Evolutionary conservation across 257 asterid species (phyloP), one percentile per base, ranked within the genome.

Genomic region (Penstemon newberryi): DNA sequence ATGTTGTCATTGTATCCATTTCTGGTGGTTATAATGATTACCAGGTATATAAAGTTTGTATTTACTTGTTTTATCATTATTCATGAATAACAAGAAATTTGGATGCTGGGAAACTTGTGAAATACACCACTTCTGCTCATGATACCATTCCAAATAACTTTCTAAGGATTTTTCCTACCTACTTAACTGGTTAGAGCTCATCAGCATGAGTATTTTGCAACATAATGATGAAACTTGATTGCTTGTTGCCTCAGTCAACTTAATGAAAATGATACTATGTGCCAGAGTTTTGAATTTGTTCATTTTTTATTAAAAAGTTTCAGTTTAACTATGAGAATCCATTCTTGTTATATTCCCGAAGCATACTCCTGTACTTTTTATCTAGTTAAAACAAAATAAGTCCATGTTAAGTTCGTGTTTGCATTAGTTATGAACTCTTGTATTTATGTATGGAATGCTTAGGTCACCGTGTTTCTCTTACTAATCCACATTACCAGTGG

Each of bases 11-110:
- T 39, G 77, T 93, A 83, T 93, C 99, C 63, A 80, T 93, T 77
- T 88, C 99, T 68, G 97, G 99, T 60, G 97, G 99, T 74, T 93
- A 85, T 73, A 82, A 93, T 76, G 99, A 93, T 85, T 93, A 87
- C 80, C 99, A 90, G 97, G 99, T 91, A 85, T 36, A 38, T 57
- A 49, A 55, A 58, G 69, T 64, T 61, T 71, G 39, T 65, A 46
- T 62, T 52, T 69, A 41, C 41, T 50, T 65, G 36, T 39, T 33
- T 55, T 72, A 19, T 60, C 61, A 70, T 42, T 4, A 39, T 46
- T 38, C 47, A 53, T 18, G 37, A 15, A 56, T 5, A 43, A 50
- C 62, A 51, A 72, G 72, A 71, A 56, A 15, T 63, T 53, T 60
- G 71, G 57, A 42, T 60, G 61, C 52, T 47, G 18, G 40, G 36